Evolutionary conservation across 164 flowering plant genomes (phyloP), one percentile per base, ranked within the genome.

Genomic region (Nymphaea thermarum): DNA sequence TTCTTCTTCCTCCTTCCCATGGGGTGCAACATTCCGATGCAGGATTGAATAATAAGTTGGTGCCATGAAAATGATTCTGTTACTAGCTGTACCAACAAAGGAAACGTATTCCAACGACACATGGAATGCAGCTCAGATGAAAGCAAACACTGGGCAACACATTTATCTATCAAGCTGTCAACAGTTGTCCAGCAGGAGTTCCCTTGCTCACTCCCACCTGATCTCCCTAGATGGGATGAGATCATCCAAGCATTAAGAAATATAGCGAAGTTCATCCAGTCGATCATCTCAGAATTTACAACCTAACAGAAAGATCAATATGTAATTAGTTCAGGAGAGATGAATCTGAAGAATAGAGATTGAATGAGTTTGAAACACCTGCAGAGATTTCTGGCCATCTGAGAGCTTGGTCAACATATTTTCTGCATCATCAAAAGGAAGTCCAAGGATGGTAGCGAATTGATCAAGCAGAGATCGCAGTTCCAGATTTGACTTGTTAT

Each of bases 41-140:
- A 84, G n/a, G 96, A 86, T 67, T 85, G 96, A 17, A 93, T 72
- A 59, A 93, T 72, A 45, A 91, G 87, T 63, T 74, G 61, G 77
- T 91, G 96, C 98, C 97, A 93, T 16, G 96, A 82, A 72, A 91
- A 70, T 16, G 97, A 84, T 76, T 91, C 98, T 15, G 96, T 76
- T 8, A 93, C 80, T 67, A 91, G 66, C 71, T 83, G 90, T 65
- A 89, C 82, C 70, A 93, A 74, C 43, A 67, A 8, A 1, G 86
- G 65, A 45, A 86, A 66, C 65, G 79, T 79, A 65, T 42, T 47
- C 44, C 83, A 80, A 18, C 81, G 86, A 70, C 80, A 76, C 57
- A 70, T 67, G 4, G 72, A 45, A 5, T 78, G 67, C 43, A 83
- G 71, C 57, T 80, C 76, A 70, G 78, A 70, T 59, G 79, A 76